Evolutionary conservation across 805 yeast genomes (phyloP), one percentile per base, ranked within the genome.

Genomic region (Kluyveromyces dobzhanskii): DNA sequence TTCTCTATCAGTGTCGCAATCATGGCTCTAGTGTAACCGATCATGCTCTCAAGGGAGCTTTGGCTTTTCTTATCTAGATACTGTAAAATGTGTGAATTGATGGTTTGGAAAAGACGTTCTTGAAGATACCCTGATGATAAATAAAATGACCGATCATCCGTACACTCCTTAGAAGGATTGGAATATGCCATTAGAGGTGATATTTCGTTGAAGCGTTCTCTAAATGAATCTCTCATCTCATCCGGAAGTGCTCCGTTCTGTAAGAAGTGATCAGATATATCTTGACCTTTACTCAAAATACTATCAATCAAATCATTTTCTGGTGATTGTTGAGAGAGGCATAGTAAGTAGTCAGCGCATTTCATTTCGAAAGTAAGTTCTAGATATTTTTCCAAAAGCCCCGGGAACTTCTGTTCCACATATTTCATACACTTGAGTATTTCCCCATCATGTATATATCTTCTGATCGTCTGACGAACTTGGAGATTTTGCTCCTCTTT

Each of bases 151-250:
- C 57, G 29, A 21, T 55, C 61, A 4, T 47, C 52, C 16, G 57
- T 56, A 4, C 57, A 63, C 24, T 65, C 69, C 8, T 51, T 54
- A 3, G 69, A 53, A 1, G 80, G 80, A 38, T 75, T 62, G 8
- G 68, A 67, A 44, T 69, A 77, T 3, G 80, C 78, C 33, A 78
- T 51, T 21, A 78, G 53, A 3, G 75, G 62, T 6, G 75, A 72
- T 0, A 76, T 61, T 31, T 71, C 70, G 29, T 65, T 61, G 23
- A 78, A 49, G 42, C 61, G 59, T 6, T 59, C 56, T 23, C 58
- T 61, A 30, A 64, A 62, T n/a, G 50, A 50, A 3, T 56, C 46
- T n/a, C 63, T 57, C 3, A 51, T 42, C 11, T 48, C 51, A 9
- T 37, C 42, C 3, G 49, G 35, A 3, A 51, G 41, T 2, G 35